These are phyloP conservation scores for Euphorbia pulcherrima DNA, from an alignment of 345 rosid species.

Conservation along the genomic window DNA sequence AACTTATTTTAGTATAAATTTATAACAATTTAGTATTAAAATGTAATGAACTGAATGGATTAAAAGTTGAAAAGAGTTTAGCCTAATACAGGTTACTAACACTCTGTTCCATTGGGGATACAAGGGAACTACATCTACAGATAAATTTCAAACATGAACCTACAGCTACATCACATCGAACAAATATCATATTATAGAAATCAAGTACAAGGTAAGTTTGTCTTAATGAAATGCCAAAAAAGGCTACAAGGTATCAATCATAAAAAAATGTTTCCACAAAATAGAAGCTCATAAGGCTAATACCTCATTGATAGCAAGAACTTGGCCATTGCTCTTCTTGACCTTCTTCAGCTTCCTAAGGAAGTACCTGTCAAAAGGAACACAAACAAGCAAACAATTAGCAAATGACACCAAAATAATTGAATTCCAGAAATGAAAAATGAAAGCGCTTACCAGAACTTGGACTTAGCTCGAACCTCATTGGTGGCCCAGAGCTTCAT, in stretches of 20 bases:
- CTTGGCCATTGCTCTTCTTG: conserved; percentile 52
- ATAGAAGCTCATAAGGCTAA: no score
- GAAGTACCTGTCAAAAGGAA: conserved; percentile 33
- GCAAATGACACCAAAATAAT: not conserved
- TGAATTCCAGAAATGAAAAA: no score
- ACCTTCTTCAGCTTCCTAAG: conserved; percentile 54
- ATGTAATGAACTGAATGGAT: no score
- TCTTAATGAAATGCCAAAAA: no score
- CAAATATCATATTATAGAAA: no score
- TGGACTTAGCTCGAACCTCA: conserved; percentile 57
- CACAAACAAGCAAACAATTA: not conserved
- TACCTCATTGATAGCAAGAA: conserved; percentile 56
- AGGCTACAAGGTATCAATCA: no score
- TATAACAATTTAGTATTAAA: no score
- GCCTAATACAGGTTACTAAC: no score
- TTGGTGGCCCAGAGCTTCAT: conserved; percentile 71
- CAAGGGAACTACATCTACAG: not conserved
- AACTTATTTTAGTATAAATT: no score
- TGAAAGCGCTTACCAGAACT: conserved; percentile 45
- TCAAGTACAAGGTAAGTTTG: no score
- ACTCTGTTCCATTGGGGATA: not conserved
- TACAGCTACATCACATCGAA: not conserved
- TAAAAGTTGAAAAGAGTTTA: no score
- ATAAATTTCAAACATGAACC: not conserved
- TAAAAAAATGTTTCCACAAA: not conserved